Evolutionary conservation across 192 early-diverging fungal species (phyloP).

Genomic region (Gaertneriomyces sp.): DNA sequence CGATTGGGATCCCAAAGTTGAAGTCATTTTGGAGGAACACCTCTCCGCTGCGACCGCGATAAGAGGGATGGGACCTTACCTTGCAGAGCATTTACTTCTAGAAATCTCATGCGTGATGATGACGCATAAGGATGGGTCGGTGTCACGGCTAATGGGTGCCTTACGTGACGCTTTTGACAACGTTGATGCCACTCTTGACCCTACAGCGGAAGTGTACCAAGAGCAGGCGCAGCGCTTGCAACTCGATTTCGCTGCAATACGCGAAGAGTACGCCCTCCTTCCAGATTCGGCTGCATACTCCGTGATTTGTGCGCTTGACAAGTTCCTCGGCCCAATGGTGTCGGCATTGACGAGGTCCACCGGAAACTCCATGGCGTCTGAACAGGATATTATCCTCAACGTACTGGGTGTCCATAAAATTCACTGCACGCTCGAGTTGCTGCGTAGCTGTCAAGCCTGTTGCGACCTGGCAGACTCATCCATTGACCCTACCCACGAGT

Average conservation of each 20-base stretch:
- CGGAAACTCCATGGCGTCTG: background rate
- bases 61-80: no score
- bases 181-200: no score
- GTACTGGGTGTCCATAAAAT: slow-evolving; percentile 14
- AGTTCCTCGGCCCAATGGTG: slow-evolving; percentile 4
- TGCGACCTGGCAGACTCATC: slow-evolving; percentile 5
- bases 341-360: background rate
- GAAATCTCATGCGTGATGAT: no score
- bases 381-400: slow-evolving; percentile 2
- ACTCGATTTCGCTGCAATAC: background rate
- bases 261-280: background rate
- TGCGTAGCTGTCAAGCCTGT: slow-evolving; percentile 2
- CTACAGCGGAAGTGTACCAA: no score
- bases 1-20: no score
- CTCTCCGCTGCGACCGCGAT: no score
- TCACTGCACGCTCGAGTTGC: slow-evolving; percentile 2
- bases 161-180: no score
- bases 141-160: no score
- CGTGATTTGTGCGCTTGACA: background rate
- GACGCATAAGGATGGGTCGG: no score
- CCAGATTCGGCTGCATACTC: background rate
- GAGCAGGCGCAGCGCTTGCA: background rate
- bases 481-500: slow-evolving; percentile 23
- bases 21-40: no score
- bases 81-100: no score